Evolutionary conservation across 2,329 filamentous ascomycete genomes (phyloP).

Genomic region (Conoideocrella luteorostrata): DNA sequence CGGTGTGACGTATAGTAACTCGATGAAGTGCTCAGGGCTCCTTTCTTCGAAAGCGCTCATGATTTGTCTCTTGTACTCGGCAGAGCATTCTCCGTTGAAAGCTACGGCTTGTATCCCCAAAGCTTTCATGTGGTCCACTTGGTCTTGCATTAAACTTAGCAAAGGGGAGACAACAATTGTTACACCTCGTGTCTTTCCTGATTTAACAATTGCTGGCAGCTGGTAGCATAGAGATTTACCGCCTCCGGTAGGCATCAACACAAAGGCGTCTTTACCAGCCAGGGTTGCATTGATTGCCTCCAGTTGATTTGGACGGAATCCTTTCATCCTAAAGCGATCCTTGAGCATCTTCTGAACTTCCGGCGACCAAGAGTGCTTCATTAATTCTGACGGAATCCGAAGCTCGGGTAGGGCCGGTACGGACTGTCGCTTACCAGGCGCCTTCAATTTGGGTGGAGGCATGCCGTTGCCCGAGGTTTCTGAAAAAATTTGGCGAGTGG

Average conservation of each 20-base stretch:
- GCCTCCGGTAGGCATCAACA: constrained; percentile 95
- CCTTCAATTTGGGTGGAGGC: constrained; percentile 24
- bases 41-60: constrained; percentile 55
- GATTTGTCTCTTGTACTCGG: constrained; percentile 58
- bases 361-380: constrained; percentile 72
- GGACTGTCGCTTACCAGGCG: constrained; percentile 25
- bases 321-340: constrained; percentile 74
- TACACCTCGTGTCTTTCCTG: constrained; percentile 75
- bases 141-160: constrained; percentile 94
- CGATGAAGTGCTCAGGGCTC: constrained; percentile 68
- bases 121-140: constrained; percentile 73
- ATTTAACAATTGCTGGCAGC: constrained; percentile 75
- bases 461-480: constrained; percentile 43
- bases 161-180: constrained; percentile 94
- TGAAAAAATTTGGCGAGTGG: constrained; percentile 32
- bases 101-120: constrained; percentile 73
- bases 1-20: constrained; percentile 90
- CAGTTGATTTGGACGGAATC: constrained; percentile 85
- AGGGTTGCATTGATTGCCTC: constrained; percentile 95
- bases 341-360: constrained; percentile 78
- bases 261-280: constrained; percentile 80
- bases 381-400: constrained; percentile 45
- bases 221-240: constrained; percentile 98
- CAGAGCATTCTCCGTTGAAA: constrained; percentile 70
- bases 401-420: constrained; percentile 17